These are phyloP conservation scores for Cercospora sojina DNA, from an alignment of 2,329 filamentous ascomycete genomes.

Conservation along the genomic window DNA sequence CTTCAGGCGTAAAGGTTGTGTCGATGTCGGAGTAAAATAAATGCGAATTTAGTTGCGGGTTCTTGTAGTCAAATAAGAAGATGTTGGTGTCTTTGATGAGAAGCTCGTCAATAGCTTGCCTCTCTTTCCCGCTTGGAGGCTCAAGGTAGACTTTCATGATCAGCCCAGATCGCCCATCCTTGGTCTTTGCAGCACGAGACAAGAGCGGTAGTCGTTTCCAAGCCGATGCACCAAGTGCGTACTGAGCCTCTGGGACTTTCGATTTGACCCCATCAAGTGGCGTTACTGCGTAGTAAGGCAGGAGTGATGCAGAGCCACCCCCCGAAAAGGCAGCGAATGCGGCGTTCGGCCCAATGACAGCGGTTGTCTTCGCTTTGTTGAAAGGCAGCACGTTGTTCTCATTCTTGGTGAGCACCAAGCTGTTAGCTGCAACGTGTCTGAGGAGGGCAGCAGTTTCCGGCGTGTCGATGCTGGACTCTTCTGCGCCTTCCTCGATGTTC, in stretches of 20 bases:
- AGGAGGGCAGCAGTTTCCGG: slow-evolving; percentile 36
- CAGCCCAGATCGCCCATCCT: slow-evolving; percentile 29
- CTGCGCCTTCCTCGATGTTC: slow-evolving; percentile 33
- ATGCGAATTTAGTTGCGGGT: slow-evolving; percentile 37
- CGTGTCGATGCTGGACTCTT: slow-evolving; percentile 35
- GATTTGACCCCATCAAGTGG: slow-evolving; percentile 35
- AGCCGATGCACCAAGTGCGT: slow-evolving; percentile 31
- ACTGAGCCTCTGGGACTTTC: slow-evolving; percentile 27
- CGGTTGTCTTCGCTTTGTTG: slow-evolving; percentile 65
- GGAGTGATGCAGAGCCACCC: slow-evolving; percentile 37
- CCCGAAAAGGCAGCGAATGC: slow-evolving; percentile 58
- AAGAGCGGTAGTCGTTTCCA: slow-evolving; percentile 36
- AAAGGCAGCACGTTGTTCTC: slow-evolving; percentile 63
- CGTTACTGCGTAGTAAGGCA: slow-evolving; percentile 38
- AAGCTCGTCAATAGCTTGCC: slow-evolving; percentile 54
- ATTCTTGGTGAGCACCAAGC: slow-evolving; percentile 60
- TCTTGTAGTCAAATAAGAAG: slow-evolving; percentile 55
- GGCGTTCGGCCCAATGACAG: slow-evolving; percentile 74
- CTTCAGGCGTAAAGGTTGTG: slow-evolving; percentile 59
- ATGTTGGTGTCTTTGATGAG: slow-evolving; percentile 43
- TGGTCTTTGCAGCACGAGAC: slow-evolving; percentile 27
- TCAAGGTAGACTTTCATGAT: slow-evolving; percentile 45
- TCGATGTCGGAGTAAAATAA: slow-evolving; percentile 51
- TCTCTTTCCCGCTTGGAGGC: slow-evolving; percentile 45
- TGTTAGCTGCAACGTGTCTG: slow-evolving; percentile 32